Evolutionary conservation across 2,329 filamentous ascomycete genomes (phyloP), one percentile per base, ranked within the genome.

Genomic region (Rachicladosporium sp.): DNA sequence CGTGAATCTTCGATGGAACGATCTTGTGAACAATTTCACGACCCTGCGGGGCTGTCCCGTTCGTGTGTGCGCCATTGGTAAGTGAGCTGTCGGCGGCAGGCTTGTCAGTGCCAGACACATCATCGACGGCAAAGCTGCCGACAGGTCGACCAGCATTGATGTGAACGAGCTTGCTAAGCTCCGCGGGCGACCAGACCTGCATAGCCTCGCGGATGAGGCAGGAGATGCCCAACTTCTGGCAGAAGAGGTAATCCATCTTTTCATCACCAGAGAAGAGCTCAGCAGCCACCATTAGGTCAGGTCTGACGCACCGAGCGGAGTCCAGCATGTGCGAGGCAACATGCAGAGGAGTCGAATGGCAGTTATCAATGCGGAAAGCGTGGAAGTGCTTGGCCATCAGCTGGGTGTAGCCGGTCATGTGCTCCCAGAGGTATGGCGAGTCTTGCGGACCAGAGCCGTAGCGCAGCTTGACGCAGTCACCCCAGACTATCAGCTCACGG

Each of bases 281-380:
- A 15, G 91, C 91, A 40, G 91, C 89, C 29, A 96, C 81, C 38
- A 93, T 91, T 5, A 96, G 65, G 53, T 96, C 82, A 0, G 88
- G 86, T 29, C 88, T 78, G 38, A 95, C 80, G 33, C 78, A 75
- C 46, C 91, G 78, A n/a, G 91, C 93, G 62, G 94, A 80, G 48
- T 98, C 89, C 5, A 98, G 73, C 52, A 98, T 82, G 59, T 93
- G 86, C 60, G 96, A 89, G 2, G 91, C 93, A 4, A 98, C 86
- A 42, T 88, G 85, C 2, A 98, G 71, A 0, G 91, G 91, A 0
- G 93, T 98, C 0, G 91, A 98, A 59, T 98, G 91, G 52, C 86
- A 93, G 57, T 98, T 98, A 65, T 98, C 91, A 52, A 98, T 95
- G 33, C 91, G 83, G 66, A 98, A 89, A 4, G 88, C 93, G 33